phyloP scores from a whole-genome alignment of 164 flowering plant species.

The Brasenia schreberi region DNA sequence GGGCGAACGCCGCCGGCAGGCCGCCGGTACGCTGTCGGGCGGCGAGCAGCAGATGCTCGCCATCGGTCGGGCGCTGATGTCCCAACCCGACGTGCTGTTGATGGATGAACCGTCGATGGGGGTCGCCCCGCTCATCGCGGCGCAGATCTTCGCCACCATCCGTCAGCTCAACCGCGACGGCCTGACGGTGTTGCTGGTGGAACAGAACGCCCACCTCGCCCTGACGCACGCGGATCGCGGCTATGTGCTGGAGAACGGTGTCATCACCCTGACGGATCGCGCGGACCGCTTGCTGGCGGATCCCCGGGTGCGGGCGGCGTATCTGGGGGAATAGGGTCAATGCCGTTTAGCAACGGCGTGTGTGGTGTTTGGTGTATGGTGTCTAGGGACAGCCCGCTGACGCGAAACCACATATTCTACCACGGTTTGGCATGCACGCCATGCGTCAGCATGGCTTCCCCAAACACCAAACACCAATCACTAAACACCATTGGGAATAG shows the following conservation, averaged over 20 bases:
- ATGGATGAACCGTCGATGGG: no score
- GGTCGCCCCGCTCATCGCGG: background rate
- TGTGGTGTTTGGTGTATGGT: no score
- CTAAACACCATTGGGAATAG: no score
- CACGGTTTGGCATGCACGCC: no score
- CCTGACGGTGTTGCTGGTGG: background rate
- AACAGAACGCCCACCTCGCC: background rate
- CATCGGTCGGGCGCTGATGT: no score
- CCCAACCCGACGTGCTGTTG: background rate
- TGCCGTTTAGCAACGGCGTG: no score
- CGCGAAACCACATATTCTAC: no score
- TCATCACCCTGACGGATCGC: background rate
- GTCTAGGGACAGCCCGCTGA: no score
- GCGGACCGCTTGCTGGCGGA: background rate
- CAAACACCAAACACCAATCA: no score
- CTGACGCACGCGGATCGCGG: background rate
- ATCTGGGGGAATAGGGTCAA: no score
- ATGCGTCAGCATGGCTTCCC: no score
- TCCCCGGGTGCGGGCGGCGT: background rate
- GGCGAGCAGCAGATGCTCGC: background rate
- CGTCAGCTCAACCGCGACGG: background rate
- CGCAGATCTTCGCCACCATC: background rate
- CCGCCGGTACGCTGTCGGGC: background rate
- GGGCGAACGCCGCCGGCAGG: background rate
- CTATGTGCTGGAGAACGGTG: background rate